Evolutionary conservation across 768 basidiomycete species (phyloP).

Genomic region (Mycena pura): DNA sequence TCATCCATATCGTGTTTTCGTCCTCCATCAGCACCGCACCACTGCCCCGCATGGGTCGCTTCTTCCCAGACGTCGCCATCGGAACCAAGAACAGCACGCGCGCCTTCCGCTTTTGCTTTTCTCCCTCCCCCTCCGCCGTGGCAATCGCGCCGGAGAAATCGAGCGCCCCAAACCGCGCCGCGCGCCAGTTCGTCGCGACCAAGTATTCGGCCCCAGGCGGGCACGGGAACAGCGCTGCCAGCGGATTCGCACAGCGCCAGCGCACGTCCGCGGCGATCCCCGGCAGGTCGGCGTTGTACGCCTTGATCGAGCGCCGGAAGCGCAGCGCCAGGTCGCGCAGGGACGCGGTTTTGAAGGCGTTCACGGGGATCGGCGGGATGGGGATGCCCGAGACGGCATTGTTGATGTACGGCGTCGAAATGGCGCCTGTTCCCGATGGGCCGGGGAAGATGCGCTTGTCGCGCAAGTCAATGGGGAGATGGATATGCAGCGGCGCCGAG

Average conservation of each 20-base stretch:
- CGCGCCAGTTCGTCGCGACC: conserved; percentile 12
- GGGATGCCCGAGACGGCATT: not conserved
- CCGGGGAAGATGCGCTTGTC: conserved; percentile 7
- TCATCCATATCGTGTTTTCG: conserved; percentile 14
- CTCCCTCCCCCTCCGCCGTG: not conserved
- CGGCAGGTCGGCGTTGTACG: conserved; percentile 1
- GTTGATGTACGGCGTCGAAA: conserved; percentile 12
- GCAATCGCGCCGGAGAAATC: conserved; percentile 17
- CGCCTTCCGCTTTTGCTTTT: not conserved
- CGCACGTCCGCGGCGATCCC: not conserved
- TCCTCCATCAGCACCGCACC: conserved; percentile 19
- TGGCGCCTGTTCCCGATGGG: no score
- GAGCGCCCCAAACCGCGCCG: not conserved
- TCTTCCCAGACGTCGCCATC: not conserved
- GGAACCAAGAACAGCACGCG: conserved; percentile 1
- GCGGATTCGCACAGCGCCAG: conserved; percentile 14
- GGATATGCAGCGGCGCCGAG: conserved; percentile 10
- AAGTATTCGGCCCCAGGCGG: conserved; percentile 3
- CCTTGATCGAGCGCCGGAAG: conserved; percentile 8
- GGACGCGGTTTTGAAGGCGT: not conserved
- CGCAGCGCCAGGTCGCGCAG: conserved; percentile 5
- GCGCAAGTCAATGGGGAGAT: conserved; percentile 16
- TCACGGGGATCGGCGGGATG: conserved; percentile 3
- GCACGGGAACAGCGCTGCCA: conserved; percentile 4
- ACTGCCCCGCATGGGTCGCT: conserved; percentile 2